phyloP scores from a whole-genome alignment of 2,329 filamentous ascomycete species.

The Bertia moriformis region DNA sequence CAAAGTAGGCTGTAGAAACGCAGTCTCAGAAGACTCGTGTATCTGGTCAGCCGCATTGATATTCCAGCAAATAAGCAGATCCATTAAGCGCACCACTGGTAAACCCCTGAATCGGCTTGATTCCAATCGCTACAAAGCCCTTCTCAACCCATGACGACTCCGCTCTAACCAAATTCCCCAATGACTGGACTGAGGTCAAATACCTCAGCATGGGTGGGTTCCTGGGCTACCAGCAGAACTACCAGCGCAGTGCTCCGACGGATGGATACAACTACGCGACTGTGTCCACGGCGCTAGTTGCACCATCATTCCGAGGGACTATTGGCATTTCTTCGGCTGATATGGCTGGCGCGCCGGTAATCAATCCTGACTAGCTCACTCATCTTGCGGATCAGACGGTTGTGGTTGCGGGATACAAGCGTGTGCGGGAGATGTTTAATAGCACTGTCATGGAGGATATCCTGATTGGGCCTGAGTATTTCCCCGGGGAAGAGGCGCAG shows the following conservation, averaged over 20 bases:
- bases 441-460: slow-evolving; percentile 2
- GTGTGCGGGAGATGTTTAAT: slow-evolving; percentile 12
- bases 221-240: slow-evolving; percentile 5
- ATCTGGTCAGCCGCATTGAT: too few species aligned
- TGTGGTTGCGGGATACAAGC: slow-evolving; percentile 19
- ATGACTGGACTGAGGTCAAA: slow-evolving; percentile 4
- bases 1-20: too few species aligned
- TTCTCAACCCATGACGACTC: slow-evolving; percentile 3
- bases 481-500: slow-evolving; percentile 2
- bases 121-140: slow-evolving; percentile 2
- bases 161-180: neutral
- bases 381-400: slow-evolving; percentile 22
- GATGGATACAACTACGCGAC: slow-evolving; percentile 14
- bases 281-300: slow-evolving; percentile 13
- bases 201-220: slow-evolving; percentile 11
- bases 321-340: slow-evolving; percentile 16
- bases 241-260: slow-evolving; percentile 4
- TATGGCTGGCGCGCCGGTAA: slow-evolving; percentile 17
- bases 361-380: slow-evolving; percentile 23
- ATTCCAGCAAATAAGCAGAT: too few species aligned
- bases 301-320: slow-evolving; percentile 21
- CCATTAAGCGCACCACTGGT: too few species aligned
- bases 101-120: slow-evolving; percentile 1
- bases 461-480: slow-evolving; percentile 1
- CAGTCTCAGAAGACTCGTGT: too few species aligned